Conservation (phyloP, 345 rosid genomes). For the Bruguiera parviflora region DNA sequence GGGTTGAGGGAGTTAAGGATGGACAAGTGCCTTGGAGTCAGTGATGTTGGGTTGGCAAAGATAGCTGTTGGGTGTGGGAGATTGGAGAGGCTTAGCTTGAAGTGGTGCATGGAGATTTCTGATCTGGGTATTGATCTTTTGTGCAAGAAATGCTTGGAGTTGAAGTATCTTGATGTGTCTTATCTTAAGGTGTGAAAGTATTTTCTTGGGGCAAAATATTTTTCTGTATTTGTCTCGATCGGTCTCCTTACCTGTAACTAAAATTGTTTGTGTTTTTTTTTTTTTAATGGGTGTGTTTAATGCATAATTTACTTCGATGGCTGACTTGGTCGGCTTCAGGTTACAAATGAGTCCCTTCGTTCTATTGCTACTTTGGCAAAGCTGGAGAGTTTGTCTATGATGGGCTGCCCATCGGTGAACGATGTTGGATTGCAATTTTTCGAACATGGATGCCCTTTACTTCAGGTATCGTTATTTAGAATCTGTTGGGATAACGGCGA, state of each 20-base stretch:
- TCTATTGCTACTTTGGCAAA: slow-evolving; percentile 58
- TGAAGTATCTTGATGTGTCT: slow-evolving; percentile 74
- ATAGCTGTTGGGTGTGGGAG: slow-evolving; percentile 62
- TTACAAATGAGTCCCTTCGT: slow-evolving; percentile 62
- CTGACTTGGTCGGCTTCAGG: slow-evolving; percentile 41
- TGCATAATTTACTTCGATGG: slow-evolving; percentile 3
- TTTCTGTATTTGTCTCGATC: slow-evolving; percentile 3
- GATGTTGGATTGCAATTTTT: slow-evolving; percentile 61
- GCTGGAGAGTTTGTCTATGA: slow-evolving; percentile 61
- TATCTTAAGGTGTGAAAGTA: slow-evolving; percentile 65
- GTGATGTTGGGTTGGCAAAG: slow-evolving; percentile 86
- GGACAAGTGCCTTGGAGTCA: slow-evolving; percentile 78
- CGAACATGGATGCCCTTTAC: slow-evolving; percentile 56
- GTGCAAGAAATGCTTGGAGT: slow-evolving; percentile 61
- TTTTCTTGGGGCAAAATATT: background rate
- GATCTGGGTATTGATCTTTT: slow-evolving; percentile 80
- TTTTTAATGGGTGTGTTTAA: background rate
- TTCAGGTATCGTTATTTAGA: slow-evolving; percentile 44
- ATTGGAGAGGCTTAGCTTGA: slow-evolving; percentile 73
- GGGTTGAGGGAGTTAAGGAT: slow-evolving; percentile 64
- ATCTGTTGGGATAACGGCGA: background rate
- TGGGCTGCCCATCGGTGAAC: slow-evolving; percentile 57
- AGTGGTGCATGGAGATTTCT: slow-evolving; percentile 92
- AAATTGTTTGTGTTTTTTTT: background rate
- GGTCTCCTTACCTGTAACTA: background rate